These are phyloP conservation scores for Parasitella parasitica DNA, from an alignment of 371 early-diverging fungal species.

Conservation along the genomic window DNA sequence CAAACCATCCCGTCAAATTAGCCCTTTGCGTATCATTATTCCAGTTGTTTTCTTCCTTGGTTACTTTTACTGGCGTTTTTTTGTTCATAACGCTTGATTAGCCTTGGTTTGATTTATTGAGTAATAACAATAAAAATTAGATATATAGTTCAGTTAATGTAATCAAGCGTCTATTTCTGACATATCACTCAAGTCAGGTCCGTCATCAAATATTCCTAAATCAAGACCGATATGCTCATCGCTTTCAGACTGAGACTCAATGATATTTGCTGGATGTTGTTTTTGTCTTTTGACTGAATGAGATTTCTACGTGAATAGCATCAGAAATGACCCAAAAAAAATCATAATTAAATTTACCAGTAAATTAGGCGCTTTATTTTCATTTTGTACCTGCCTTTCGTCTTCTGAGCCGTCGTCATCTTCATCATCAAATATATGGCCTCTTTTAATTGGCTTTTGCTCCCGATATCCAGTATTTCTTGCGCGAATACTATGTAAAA, in stretches of 20 bases:
- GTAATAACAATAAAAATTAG: background rate
- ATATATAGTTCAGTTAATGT: background rate
- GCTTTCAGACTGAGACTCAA: constrained; percentile 14
- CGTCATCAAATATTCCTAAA: constrained; percentile 50
- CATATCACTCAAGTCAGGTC: constrained; percentile 52
- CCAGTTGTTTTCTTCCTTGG: constrained; percentile 31
- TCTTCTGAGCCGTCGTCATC: constrained; percentile 6
- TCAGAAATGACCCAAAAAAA: background rate
- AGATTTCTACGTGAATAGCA: background rate
- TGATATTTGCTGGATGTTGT: background rate
- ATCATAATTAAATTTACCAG: background rate
- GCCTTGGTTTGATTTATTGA: background rate
- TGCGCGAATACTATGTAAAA: constrained; percentile 38
- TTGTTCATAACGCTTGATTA: constrained; percentile 3
- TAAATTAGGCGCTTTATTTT: background rate
- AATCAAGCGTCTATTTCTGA: constrained; percentile 33
- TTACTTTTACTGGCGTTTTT: constrained; percentile 39
- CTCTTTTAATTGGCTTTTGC: constrained; percentile 12
- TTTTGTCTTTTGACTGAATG: background rate
- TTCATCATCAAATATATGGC: constrained; percentile 18
- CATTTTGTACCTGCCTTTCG: background rate
- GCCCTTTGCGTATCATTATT: constrained; percentile 41
- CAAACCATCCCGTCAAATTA: constrained; percentile 1
- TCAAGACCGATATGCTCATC: constrained; percentile 37
- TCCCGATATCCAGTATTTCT: constrained; percentile 26